A percentile compares a stretch with the other conserved stretches of the same genome.
Evolutionary conservation across 2,329 filamentous ascomycete species (phyloP).

Genomic region (Fusarium sp.): DNA sequence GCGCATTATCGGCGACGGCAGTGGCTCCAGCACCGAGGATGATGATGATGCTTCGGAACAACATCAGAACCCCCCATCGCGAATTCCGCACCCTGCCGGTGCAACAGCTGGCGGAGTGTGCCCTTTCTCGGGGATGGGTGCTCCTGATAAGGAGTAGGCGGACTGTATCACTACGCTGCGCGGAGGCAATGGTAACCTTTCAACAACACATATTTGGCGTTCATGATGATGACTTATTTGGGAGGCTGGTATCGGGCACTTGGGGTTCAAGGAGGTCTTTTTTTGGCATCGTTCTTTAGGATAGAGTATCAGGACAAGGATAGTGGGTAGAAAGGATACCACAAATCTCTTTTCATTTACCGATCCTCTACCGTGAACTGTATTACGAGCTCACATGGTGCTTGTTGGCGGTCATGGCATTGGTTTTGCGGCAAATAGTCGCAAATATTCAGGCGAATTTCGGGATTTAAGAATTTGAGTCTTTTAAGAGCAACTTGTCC

Average conservation of each 20-base stretch:
- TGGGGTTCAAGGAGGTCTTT: conserved; percentile 22
- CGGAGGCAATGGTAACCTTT: conserved; percentile 3
- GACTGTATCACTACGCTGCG: not conserved
- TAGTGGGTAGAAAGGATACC: conserved; percentile 16
- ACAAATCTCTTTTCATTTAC: not conserved
- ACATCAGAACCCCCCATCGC: conserved; percentile 20
- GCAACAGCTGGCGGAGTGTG: conserved; percentile 41
- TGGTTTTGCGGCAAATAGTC: not conserved
- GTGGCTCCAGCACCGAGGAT: conserved; percentile 18
- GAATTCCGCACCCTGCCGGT: conserved; percentile 37
- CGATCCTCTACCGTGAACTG: not conserved
- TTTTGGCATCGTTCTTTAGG: conserved; percentile 7
- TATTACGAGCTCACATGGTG: not conserved
- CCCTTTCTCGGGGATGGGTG: conserved; percentile 47
- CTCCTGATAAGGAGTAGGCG: conserved; percentile 30
- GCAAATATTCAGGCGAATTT: not conserved
- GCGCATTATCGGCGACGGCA: conserved; percentile 63
- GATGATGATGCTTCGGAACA: conserved; percentile 42
- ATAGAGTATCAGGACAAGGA: conserved; percentile 6
- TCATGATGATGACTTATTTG: conserved; percentile 30
- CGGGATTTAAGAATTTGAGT: not conserved
- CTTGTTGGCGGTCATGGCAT: not conserved
- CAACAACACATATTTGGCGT: conserved; percentile 33
- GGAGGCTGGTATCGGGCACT: conserved; percentile 15
- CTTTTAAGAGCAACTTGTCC: not conserved